Base-by-base conservation (phyloP, 2,329 filamentous ascomycete genomes). In the Aspergillus sojae region DNA sequence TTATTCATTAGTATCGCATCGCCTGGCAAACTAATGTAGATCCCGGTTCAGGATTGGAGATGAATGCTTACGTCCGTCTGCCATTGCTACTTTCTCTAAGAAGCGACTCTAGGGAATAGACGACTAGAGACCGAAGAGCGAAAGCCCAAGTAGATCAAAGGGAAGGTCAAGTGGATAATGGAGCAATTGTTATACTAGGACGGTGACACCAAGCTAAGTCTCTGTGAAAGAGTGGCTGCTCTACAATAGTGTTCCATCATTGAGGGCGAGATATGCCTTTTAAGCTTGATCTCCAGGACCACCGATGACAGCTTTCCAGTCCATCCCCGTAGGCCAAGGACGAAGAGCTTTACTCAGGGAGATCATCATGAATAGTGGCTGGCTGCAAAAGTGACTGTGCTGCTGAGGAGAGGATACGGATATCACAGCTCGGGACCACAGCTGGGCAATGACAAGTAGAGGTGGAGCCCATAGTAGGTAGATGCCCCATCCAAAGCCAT, bases 1-100 rank as follows among this genome's bases (percentile, higher is more conserved):
- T 45, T 45, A 50, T 21, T 26, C 52, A 62, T 68, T 57, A 70
- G 67, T 50, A 62, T 57, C 26, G 5, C 53, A 57, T 59, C 52
- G 30, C 21, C 26, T 21, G 19, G 45, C 14, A 48, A n/a, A 32
- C 48, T 32, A 52, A 32, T 9, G 9, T 21, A 30, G 34, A 52
- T 21, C n/a, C 28, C 45, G 5, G 21, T 6, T 48, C 21, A 32
- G 26, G 12, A 36, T 12, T 34, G 26, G 45, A 32, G 34, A 57
- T 26, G 41, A 32, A 16, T 59, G 70, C 84, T 79, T 79, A 88
- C 85, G 79, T 78, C 84, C 84, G 78, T 87, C 85, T 66, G 84
- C 81, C 85, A 87, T 87, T 69, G 68, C 76, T 58, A 46, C 34
- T 56, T 60, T 41, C 52, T 30, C 32, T 57, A 12, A 57, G 32